A percentile compares a stretch with the other conserved stretches of the same genome.
phyloP scores from a whole-genome alignment of 345 rosid genomes.

The Eucalyptus erythrocorys region DNA sequence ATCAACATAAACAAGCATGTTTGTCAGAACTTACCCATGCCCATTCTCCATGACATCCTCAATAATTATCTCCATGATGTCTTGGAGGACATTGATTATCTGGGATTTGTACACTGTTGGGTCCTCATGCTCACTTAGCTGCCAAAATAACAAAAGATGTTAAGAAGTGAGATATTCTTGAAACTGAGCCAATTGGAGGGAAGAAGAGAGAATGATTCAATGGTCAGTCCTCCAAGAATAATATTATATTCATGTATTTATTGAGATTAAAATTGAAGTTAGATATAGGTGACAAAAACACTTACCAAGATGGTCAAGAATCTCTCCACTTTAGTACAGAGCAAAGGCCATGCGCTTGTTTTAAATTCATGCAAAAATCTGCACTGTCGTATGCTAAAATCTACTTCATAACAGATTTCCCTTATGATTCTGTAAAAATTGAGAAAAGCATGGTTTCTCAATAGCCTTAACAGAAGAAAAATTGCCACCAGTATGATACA shows the following conservation, averaged over 20 bases:
- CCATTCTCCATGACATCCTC: constrained; percentile 75
- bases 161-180: not conserved
- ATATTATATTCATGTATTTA: not conserved
- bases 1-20: not conserved
- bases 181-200: not conserved
- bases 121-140: constrained; percentile 34
- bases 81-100: constrained; percentile 87
- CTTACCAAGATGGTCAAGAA: constrained; percentile 65
- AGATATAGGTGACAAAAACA: not conserved
- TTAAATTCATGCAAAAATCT: constrained; percentile 45
- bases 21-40: constrained; percentile 46
- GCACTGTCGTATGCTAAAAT: constrained; percentile 23
- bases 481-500: not conserved
- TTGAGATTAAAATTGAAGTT: not conserved
- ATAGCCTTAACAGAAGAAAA: not conserved
- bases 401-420: constrained; percentile 45
- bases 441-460: not conserved
- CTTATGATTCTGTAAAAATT: constrained; percentile 35
- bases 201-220: not conserved
- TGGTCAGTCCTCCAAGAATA: not conserved
- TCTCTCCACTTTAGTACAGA: constrained; percentile 63
- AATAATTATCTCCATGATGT: constrained; percentile 76
- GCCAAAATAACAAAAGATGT: constrained; percentile 1
- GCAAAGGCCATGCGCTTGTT: constrained; percentile 64
- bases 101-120: constrained; percentile 37